Conservation (phyloP, 257 asterid species). For the Penstemon newberryi region DNA sequence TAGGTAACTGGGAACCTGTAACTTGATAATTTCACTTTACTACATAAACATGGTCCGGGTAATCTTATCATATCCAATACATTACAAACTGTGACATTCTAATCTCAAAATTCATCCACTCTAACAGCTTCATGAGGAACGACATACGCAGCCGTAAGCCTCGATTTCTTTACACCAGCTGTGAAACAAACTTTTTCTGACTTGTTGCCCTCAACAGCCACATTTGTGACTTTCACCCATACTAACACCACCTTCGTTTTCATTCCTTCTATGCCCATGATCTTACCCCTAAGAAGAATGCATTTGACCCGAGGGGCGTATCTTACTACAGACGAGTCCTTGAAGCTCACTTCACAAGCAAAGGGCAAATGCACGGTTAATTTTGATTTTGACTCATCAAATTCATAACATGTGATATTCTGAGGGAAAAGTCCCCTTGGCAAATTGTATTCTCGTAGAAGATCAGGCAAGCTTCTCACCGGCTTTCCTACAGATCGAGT, state of each 20-base stretch:
- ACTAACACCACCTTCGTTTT: constrained; percentile 71
- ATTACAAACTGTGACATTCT: constrained; percentile 6
- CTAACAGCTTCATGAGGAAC: constrained; percentile 56
- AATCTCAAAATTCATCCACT: constrained; percentile 60
- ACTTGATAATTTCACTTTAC: too few species aligned
- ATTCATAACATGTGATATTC: constrained; percentile 61
- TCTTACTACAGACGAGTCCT: constrained; percentile 59
- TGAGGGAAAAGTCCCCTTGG: constrained; percentile 74
- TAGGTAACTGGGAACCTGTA: too few species aligned
- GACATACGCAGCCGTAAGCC: constrained; percentile 62
- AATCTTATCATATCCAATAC: neutral
- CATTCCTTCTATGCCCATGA: constrained; percentile 75
- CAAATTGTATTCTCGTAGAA: constrained; percentile 65
- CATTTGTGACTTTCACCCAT: constrained; percentile 76
- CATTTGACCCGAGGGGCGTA: constrained; percentile 65
- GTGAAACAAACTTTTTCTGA: constrained; percentile 68
- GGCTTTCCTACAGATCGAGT: constrained; percentile 51
- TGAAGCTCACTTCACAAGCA: constrained; percentile 76
- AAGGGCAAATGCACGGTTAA: constrained; percentile 66
- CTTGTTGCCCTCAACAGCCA: constrained; percentile 59
- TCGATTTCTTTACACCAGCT: constrained; percentile 78
- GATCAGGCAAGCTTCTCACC: constrained; percentile 52
- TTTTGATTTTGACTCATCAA: constrained; percentile 58
- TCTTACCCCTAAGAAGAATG: constrained; percentile 73
- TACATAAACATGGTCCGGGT: too few species aligned